Conservation (phyloP, 192 early-diverging fungal species). For the Podila epigama region DNA sequence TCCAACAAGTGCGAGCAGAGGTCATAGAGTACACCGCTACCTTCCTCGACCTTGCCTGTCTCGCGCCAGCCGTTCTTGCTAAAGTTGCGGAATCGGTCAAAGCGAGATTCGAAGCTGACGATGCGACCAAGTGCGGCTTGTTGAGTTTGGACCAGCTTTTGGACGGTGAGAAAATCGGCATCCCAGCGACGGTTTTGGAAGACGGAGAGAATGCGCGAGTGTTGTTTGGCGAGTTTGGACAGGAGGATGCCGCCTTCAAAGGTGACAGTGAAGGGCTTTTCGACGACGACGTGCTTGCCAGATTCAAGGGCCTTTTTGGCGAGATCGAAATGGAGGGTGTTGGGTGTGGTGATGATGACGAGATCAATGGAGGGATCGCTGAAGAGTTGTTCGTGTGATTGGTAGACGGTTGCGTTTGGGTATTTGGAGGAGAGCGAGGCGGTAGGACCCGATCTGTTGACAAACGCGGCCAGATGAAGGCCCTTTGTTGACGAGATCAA, state of each 20-base stretch:
- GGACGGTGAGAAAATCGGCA: slow-evolving; percentile 81
- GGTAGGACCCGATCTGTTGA: slow-evolving; percentile 60
- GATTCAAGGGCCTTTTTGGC: slow-evolving; percentile 63
- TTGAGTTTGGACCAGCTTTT: slow-evolving; percentile 60
- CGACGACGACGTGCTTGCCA: slow-evolving; percentile 78
- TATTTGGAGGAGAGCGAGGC: slow-evolving; percentile 50
- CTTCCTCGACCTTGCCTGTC: slow-evolving; percentile 54
- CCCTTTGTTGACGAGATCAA: slow-evolving; percentile 60
- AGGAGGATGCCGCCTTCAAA: slow-evolving; percentile 67
- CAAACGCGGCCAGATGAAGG: slow-evolving; percentile 61
- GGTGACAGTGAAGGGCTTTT: slow-evolving; percentile 80
- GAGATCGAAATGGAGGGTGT: slow-evolving; percentile 68
- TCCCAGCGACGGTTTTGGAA: slow-evolving; percentile 86
- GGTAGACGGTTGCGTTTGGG: slow-evolving; percentile 57
- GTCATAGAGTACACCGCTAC: slow-evolving; percentile 79
- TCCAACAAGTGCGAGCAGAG: slow-evolving; percentile 72
- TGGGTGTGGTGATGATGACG: slow-evolving; percentile 79
- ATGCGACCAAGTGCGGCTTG: slow-evolving; percentile 64
- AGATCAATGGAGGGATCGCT: slow-evolving; percentile 62
- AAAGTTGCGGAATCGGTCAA: slow-evolving; percentile 76
- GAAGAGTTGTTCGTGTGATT: slow-evolving; percentile 63
- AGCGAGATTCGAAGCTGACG: slow-evolving; percentile 76
- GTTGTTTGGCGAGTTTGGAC: slow-evolving; percentile 62
- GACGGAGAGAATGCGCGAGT: slow-evolving; percentile 66
- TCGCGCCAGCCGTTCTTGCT: slow-evolving; percentile 81